A percentile compares a stretch with the other conserved stretches of the same genome.
Conservation (phyloP, 805 yeast species). For the Metschnikowia borealis region DNA sequence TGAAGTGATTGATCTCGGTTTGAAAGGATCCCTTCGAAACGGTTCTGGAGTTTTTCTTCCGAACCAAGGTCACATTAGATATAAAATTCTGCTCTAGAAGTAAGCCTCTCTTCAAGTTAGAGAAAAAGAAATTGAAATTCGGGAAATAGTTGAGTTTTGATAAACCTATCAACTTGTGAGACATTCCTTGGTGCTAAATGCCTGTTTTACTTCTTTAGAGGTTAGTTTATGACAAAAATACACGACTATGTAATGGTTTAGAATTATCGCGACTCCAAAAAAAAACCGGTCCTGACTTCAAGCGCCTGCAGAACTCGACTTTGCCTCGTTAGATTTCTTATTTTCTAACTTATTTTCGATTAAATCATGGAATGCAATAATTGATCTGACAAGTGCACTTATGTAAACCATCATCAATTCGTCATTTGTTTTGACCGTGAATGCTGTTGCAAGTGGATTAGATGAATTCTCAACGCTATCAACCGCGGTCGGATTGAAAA, state of each 20-base stretch:
- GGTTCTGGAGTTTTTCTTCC: slow-evolving; percentile 1
- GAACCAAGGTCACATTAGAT: slow-evolving; percentile 25
- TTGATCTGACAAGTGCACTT: slow-evolving; percentile 84
- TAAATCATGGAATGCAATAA: slow-evolving; percentile 93
- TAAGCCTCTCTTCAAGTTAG: slow-evolving; percentile 31
- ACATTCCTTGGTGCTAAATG: slow-evolving; percentile 12
- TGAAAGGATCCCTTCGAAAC: neutral
- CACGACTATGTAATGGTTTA: slow-evolving; percentile 10
- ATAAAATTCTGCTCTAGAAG: slow-evolving; percentile 32
- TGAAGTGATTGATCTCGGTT: neutral
- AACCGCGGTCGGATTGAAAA: slow-evolving; percentile 2
- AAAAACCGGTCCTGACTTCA: neutral
- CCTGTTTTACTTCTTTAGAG: neutral
- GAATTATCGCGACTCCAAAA: slow-evolving; percentile 1
- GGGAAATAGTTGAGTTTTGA: slow-evolving; percentile 21
- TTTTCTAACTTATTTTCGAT: slow-evolving; percentile 94
- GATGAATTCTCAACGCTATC: slow-evolving; percentile 21
- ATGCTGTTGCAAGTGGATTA: slow-evolving; percentile 67
- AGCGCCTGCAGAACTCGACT: slow-evolving; percentile 5
- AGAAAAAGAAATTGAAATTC: slow-evolving; percentile 35
- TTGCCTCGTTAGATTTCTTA: slow-evolving; percentile 34
- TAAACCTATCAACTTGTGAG: slow-evolving; percentile 16
- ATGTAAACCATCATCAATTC: slow-evolving; percentile 92
- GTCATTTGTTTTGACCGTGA: slow-evolving; percentile 91
- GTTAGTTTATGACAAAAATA: slow-evolving; percentile 8